These are phyloP conservation scores for Trichaptum fuscoviolaceum DNA, from an alignment of 768 basidiomycete genomes.

Conservation along the genomic window DNA sequence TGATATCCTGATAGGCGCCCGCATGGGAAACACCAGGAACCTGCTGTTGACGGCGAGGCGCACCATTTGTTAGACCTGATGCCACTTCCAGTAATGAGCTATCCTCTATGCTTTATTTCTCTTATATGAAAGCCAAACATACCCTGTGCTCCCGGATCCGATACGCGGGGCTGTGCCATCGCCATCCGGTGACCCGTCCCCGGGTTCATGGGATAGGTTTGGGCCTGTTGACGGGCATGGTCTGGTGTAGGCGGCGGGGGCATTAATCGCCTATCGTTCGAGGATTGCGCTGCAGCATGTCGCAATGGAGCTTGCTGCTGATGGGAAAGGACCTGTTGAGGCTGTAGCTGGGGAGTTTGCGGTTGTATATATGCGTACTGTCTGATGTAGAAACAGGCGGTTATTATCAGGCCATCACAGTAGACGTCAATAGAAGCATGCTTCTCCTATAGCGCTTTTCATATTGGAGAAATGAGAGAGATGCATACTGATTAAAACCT, in stretches of 20 bases:
- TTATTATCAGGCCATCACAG: conserved; percentile 1
- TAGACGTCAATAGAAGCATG: neutral
- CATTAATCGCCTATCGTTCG: conserved; percentile 1
- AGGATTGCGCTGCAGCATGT: conserved; percentile 9
- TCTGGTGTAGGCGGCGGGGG: conserved; percentile 4
- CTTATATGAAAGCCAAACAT: neutral
- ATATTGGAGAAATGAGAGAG: conserved; percentile 8
- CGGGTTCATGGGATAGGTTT: neutral
- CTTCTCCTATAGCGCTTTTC: conserved; percentile 17
- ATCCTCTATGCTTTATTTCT: neutral
- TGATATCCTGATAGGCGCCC: neutral
- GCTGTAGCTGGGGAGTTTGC: conserved; percentile 35
- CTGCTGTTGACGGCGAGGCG: no score
- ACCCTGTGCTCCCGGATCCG: neutral
- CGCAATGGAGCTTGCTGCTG: conserved; percentile 37
- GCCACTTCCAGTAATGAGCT: neutral
- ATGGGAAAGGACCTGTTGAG: conserved; percentile 32
- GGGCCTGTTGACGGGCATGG: neutral
- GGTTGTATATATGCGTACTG: conserved; percentile 63
- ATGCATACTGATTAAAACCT: conserved; percentile 43
- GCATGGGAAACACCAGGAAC: neutral
- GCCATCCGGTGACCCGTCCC: neutral
- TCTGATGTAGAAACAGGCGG: conserved; percentile 28
- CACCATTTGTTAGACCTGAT: neutral
- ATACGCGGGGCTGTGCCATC: neutral